These are phyloP conservation scores for Raffaelea ambrosiae DNA, from an alignment of 2,329 filamentous ascomycete genomes.

Conservation along the genomic window DNA sequence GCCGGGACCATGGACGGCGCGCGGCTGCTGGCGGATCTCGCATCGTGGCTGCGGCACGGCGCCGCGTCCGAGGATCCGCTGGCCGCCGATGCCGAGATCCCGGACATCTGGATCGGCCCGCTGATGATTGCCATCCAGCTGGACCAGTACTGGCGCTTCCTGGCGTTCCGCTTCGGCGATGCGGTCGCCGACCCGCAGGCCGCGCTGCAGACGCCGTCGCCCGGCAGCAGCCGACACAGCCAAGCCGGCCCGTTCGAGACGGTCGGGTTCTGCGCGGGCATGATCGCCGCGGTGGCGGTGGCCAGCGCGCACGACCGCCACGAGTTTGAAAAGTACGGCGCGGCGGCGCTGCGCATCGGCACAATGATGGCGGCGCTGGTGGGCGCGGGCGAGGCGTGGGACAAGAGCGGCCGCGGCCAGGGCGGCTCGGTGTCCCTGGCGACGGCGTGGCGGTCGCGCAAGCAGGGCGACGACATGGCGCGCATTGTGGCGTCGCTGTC, in stretches of 20 bases:
- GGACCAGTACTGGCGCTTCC: constrained; percentile 21
- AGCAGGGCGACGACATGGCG: background rate
- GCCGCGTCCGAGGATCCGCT: constrained; percentile 12
- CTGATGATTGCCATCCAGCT: constrained; percentile 30
- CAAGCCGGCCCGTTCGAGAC: no score
- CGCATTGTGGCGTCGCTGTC: constrained; percentile 12
- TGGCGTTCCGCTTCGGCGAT: constrained; percentile 2
- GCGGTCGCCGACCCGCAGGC: constrained; percentile 2
- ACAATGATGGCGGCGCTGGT: constrained; percentile 28
- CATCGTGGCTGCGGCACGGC: constrained; percentile 16
- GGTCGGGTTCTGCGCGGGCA: constrained; percentile 32
- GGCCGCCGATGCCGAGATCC: background rate
- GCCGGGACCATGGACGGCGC: background rate
- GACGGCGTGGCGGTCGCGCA: background rate
- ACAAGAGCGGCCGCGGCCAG: background rate
- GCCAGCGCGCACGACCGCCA: constrained; percentile 14
- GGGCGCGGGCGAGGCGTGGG: constrained; percentile 22
- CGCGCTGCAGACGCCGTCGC: background rate
- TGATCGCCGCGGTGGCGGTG: constrained; percentile 28
- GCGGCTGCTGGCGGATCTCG: background rate
- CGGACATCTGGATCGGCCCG: constrained; percentile 13
- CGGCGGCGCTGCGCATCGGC: constrained; percentile 27
- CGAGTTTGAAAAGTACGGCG: constrained; percentile 25
- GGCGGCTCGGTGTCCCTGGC: background rate
- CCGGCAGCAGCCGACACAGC: constrained; percentile 7